Conservation (phyloP, 106 monocot genomes). For the Ottelia alismoides region DNA sequence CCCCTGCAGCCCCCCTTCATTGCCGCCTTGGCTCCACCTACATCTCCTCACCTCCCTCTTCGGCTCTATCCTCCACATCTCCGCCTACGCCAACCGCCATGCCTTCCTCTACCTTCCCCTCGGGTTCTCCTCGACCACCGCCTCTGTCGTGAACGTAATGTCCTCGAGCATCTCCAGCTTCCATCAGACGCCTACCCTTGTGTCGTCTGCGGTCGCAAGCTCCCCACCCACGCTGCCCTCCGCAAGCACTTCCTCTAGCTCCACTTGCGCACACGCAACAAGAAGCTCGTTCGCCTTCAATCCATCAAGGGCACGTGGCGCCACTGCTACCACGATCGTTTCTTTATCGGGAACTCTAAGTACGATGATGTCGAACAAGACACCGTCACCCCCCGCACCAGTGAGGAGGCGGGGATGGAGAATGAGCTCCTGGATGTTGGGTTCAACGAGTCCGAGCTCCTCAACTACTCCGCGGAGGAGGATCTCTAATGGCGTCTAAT, state of each 20-base stretch:
- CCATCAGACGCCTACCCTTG: constrained; percentile 58
- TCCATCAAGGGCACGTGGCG: constrained; percentile 86
- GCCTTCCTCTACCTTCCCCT: constrained; percentile 79
- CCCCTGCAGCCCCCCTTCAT: constrained; percentile 74
- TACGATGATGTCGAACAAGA: constrained; percentile 69
- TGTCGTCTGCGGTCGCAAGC: constrained; percentile 67
- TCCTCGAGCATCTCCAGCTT: constrained; percentile 35
- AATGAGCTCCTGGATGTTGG: too few relatives aligned
- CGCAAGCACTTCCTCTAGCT: constrained; percentile 73
- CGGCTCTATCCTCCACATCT: constrained; percentile 56
- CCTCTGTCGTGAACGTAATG: constrained; percentile 36
- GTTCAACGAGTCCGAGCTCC: too few relatives aligned
- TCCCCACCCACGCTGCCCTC: constrained; percentile 60
- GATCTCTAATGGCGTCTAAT: too few relatives aligned
- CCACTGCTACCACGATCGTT: constrained; percentile 42
- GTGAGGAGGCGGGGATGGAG: too few relatives aligned
- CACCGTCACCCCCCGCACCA: constrained; percentile 44
- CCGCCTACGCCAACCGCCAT: constrained; percentile 95
- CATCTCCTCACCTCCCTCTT: constrained; percentile 40
- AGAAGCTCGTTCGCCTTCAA: constrained; percentile 68
- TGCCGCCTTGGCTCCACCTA: constrained; percentile 65
- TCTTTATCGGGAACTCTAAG: constrained; percentile 47
- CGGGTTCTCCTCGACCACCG: constrained; percentile 64
- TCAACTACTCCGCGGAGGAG: too few relatives aligned
- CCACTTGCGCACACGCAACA: constrained; percentile 78